Evolutionary conservation across 106 monocot genomes (phyloP).

Genomic region (Gastrodia elata): DNA sequence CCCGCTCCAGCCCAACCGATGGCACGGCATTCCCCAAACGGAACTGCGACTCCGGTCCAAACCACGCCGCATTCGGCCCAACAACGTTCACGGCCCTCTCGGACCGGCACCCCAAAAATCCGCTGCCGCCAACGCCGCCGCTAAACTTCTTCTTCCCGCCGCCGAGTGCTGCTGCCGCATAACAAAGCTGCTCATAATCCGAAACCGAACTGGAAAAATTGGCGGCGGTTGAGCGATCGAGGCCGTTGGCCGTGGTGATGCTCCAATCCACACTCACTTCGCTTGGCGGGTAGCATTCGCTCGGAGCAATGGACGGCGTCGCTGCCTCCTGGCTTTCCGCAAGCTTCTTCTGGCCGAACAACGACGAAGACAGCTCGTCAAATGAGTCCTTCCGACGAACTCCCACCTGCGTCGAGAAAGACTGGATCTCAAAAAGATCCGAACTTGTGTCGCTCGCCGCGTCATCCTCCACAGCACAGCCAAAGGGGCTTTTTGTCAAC

Average conservation of each 20-base stretch:
- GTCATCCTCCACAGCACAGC: constrained; percentile 27
- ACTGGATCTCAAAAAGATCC: constrained; percentile 71
- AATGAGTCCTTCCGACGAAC: constrained; percentile 36
- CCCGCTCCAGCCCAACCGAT: background rate
- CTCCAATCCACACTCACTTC: constrained; percentile 80
- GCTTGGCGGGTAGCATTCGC: constrained; percentile 60
- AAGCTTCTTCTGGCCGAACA: background rate
- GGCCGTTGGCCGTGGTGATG: constrained; percentile 56
- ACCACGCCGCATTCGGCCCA: constrained; percentile 29
- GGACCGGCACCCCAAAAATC: constrained; percentile 36
- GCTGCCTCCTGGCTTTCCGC: background rate
- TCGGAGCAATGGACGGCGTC: constrained; percentile 20
- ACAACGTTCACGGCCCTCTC: constrained; percentile 57
- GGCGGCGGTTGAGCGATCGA: constrained; percentile 40
- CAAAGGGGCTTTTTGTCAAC: background rate
- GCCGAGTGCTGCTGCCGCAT: constrained; percentile 4
- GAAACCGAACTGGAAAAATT: constrained; percentile 54
- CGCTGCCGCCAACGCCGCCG: constrained; percentile 1
- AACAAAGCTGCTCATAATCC: constrained; percentile 16
- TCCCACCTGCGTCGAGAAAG: constrained; percentile 28
- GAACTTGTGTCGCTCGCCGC: constrained; percentile 65
- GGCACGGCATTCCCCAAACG: background rate
- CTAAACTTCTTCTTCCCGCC: constrained; percentile 6
- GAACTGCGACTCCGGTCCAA: constrained; percentile 4
- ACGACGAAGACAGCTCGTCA: constrained; percentile 19